These are phyloP conservation scores for Talinum fruticosum DNA, from an alignment of 148 eudicot genomes.

Conservation along the genomic window DNA sequence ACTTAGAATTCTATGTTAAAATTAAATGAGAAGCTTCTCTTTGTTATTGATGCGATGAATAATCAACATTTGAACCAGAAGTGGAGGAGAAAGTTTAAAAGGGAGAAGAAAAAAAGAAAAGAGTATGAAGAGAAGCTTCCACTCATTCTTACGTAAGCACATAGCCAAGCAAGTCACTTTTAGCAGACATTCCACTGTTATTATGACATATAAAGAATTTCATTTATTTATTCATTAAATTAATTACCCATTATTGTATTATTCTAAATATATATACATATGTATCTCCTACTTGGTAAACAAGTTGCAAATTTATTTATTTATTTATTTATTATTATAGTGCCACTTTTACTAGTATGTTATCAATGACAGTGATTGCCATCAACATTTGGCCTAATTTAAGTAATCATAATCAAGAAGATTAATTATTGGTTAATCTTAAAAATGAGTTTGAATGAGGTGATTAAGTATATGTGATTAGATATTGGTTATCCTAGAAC, in stretches of 20 bases:
- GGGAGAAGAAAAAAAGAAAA: too few relatives aligned
- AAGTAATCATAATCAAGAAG: not conserved
- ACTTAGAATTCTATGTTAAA: too few relatives aligned
- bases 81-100: not conserved
- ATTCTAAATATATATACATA: not conserved
- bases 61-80: too few relatives aligned
- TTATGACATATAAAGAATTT: not conserved
- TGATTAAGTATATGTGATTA: too few relatives aligned
- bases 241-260: not conserved
- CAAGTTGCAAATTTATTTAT: not conserved
- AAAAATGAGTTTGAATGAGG: too few relatives aligned
- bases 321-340: too few relatives aligned
- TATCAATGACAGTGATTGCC: not conserved
- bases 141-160: constrained; percentile 13
- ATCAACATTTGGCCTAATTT: too few relatives aligned
- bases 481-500: too few relatives aligned
- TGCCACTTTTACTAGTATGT: not conserved
- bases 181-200: constrained; percentile 1
- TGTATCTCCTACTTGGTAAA: too few relatives aligned
- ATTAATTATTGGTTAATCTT: too few relatives aligned
- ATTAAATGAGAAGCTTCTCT: too few relatives aligned
- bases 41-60: too few relatives aligned
- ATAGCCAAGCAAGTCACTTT: constrained; percentile 16
- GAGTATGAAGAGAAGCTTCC: not conserved
- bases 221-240: not conserved